phyloP scores from a whole-genome alignment of 805 yeast species.

The Debaryomyces tyrocola region DNA sequence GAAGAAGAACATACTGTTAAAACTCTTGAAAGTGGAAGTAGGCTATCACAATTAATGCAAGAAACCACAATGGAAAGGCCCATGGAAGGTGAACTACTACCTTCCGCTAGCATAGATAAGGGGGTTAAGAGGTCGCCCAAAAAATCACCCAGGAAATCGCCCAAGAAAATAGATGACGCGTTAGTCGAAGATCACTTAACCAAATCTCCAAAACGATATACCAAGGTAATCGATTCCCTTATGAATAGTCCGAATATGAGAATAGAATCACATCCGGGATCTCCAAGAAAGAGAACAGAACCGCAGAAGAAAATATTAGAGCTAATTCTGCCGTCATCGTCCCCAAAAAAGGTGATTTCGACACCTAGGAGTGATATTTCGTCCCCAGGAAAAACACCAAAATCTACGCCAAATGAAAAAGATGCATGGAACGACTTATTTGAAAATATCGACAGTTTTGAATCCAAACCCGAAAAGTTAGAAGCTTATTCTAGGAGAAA shows the following conservation, averaged over 20 bases:
- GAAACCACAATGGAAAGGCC: not conserved
- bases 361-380: not conserved
- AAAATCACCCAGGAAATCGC: slow-evolving; percentile 1
- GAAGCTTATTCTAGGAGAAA: not conserved
- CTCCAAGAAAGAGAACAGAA: not conserved
- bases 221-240: slow-evolving; percentile 6
- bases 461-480: not conserved
- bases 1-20: slow-evolving; percentile 8
- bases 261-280: not conserved
- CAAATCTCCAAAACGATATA: slow-evolving; percentile 17
- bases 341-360: not conserved
- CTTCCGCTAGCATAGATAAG: not conserved
- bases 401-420: slow-evolving; percentile 4
- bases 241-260: not conserved
- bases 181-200: slow-evolving; percentile 10
- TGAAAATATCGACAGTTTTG: slow-evolving; percentile 10
- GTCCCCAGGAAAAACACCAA: not conserved
- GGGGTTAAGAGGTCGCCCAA: not conserved
- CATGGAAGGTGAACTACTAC: slow-evolving; percentile 1
- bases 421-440: slow-evolving; percentile 17
- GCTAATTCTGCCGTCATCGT: slow-evolving; percentile 1
- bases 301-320: not conserved
- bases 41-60: slow-evolving; percentile 1
- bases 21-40: not conserved
- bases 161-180: not conserved